Evolutionary conservation across 352 stramenopile species (phyloP).

Genomic region (Phytophthora pluvialis): DNA sequence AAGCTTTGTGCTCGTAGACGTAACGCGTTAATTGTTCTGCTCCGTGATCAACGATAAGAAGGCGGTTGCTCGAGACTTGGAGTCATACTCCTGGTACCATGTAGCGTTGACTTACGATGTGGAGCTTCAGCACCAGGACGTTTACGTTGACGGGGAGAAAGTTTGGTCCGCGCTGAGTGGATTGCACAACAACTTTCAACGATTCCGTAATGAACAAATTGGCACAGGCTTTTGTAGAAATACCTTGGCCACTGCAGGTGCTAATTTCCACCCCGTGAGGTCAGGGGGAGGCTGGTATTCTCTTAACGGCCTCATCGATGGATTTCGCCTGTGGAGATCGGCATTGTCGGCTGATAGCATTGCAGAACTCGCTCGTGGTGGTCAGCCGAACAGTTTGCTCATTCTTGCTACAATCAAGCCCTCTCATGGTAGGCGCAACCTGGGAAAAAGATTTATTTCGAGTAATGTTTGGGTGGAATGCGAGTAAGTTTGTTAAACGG

Average conservation of each 20-base stretch:
- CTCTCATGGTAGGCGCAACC: neutral
- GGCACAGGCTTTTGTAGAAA: conserved; percentile 11
- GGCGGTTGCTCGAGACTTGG: neutral
- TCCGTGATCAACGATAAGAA: conserved; percentile 10
- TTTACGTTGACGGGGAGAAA: conserved; percentile 21
- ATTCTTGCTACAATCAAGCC: conserved; percentile 6
- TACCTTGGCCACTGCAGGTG: too few species aligned
- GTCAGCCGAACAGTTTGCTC: neutral
- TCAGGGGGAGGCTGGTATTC: conserved; percentile 7
- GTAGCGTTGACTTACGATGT: conserved; percentile 18
- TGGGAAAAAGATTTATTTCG: too few species aligned
- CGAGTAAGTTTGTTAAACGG: too few species aligned
- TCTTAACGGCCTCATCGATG: conserved; percentile 26
- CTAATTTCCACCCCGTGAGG: neutral
- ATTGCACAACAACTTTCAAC: conserved; percentile 15
- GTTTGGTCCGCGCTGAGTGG: neutral
- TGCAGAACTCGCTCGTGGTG: neutral
- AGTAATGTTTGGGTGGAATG: too few species aligned
- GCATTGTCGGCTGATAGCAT: neutral
- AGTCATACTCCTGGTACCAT: conserved; percentile 24
- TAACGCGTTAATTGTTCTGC: conserved; percentile 1
- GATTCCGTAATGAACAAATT: conserved; percentile 11
- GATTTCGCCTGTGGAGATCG: conserved; percentile 17
- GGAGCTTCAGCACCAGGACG: conserved; percentile 3
- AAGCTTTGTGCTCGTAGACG: conserved; percentile 18